phyloP scores from a whole-genome alignment of 163 green algal species.

The Prototheca wickerhamii region DNA sequence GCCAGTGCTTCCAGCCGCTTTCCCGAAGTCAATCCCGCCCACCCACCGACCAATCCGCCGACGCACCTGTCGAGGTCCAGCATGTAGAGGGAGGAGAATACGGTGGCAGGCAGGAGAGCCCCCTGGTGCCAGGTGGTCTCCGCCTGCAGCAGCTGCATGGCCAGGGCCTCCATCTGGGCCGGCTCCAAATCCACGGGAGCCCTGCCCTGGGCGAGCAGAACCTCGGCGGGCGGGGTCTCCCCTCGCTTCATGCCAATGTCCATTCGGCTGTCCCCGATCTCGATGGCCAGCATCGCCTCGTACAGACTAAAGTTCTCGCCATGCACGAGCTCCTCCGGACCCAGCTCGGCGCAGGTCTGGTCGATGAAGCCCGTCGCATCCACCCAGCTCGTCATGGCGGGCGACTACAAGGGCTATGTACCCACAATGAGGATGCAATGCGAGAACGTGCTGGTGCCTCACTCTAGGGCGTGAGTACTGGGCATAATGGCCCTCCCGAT shows the following conservation, averaged over 20 bases:
- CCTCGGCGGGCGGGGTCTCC: conserved; percentile 25
- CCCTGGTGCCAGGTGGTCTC: conserved; percentile 72
- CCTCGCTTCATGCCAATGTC: conserved; percentile 49
- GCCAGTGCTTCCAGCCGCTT: not conserved
- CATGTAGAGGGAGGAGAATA: conserved; percentile 81
- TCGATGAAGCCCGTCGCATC: conserved; percentile 16
- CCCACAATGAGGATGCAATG: no score
- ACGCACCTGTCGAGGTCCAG: conserved; percentile 45
- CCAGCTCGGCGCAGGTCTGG: conserved; percentile 11
- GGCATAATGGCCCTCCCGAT: no score
- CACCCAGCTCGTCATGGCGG: conserved; percentile 4
- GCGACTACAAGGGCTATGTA: no score
- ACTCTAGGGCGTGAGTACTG: no score
- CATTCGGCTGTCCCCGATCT: conserved; percentile 86
- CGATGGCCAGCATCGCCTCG: conserved; percentile 81
- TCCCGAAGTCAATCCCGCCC: not conserved
- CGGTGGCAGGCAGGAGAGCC: conserved; percentile 60
- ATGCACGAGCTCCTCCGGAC: conserved; percentile 51
- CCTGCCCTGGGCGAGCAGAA: conserved; percentile 37
- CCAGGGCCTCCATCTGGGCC: conserved; percentile 49
- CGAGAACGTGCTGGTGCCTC: no score
- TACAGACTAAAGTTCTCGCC: conserved; percentile 71
- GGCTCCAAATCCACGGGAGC: conserved; percentile 49
- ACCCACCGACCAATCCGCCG: not conserved
- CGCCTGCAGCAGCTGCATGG: conserved; percentile 40